These are phyloP conservation scores for Suillus brevipes DNA, from an alignment of 768 basidiomycete genomes.

Conservation along the genomic window DNA sequence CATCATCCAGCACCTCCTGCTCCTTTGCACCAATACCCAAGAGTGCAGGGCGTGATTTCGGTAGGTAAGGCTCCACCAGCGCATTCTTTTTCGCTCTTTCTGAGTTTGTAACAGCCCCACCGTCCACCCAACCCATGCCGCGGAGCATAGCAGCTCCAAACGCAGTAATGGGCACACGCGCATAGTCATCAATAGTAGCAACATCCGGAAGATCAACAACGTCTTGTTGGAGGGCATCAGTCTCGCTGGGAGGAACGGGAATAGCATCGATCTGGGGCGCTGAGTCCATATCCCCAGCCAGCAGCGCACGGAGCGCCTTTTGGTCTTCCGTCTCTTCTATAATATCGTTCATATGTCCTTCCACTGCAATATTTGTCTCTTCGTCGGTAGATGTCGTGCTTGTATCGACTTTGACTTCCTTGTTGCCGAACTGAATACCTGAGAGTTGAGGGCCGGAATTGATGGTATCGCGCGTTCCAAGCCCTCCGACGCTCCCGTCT, in stretches of 20 bases:
- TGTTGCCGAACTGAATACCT: slow-evolving; percentile 58
- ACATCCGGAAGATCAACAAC: slow-evolving; percentile 74
- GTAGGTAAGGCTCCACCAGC: slow-evolving; percentile 76
- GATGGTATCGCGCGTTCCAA: slow-evolving; percentile 72
- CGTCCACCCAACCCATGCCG: slow-evolving; percentile 97
- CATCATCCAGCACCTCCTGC: slow-evolving; percentile 69
- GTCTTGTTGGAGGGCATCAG: slow-evolving; percentile 84
- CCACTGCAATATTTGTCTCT: slow-evolving; percentile 25
- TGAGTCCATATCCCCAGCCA: slow-evolving; percentile 49
- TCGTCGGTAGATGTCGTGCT: slow-evolving; percentile 7
- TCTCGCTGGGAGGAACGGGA: slow-evolving; percentile 61
- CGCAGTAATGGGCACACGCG: slow-evolving; percentile 85
- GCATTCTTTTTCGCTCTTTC: slow-evolving; percentile 56
- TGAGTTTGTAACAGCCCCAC: slow-evolving; percentile 61
- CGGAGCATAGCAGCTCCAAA: slow-evolving; percentile 92
- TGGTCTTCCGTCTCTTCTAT: slow-evolving; percentile 74
- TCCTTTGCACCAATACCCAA: slow-evolving; percentile 96
- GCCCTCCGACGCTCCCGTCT: slow-evolving; percentile 76
- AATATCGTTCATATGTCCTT: slow-evolving; percentile 27
- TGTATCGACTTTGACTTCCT: slow-evolving; percentile 22
- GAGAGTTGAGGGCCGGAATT: slow-evolving; percentile 73
- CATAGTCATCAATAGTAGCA: slow-evolving; percentile 83
- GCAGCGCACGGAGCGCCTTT: slow-evolving; percentile 74
- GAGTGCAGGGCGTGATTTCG: slow-evolving; percentile 78
- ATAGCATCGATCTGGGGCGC: slow-evolving; percentile 59